phyloP scores from a whole-genome alignment of 805 yeast genomes.

The Candida dajiaensis region DNA sequence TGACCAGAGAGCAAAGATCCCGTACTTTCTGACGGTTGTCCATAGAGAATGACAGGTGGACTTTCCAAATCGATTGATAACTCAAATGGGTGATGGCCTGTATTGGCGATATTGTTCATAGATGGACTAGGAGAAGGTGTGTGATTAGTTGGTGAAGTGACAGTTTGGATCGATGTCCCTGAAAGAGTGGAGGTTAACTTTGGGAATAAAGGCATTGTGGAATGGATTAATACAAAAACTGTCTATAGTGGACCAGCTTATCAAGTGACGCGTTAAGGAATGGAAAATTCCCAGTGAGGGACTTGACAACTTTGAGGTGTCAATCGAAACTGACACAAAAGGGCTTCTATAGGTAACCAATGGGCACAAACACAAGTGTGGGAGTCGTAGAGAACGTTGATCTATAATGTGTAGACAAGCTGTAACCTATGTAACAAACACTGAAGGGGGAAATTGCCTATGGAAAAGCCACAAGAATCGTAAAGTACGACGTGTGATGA shows the following conservation, averaged over 20 bases:
- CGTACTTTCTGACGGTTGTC: constrained; percentile 67
- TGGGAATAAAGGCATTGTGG: constrained; percentile 20
- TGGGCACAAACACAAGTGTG: background rate
- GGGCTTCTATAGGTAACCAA: too few species aligned
- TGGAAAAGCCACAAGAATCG: too few species aligned
- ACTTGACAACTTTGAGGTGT: background rate
- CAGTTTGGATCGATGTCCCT: constrained; percentile 4
- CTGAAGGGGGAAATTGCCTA: background rate
- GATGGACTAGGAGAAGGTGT: background rate
- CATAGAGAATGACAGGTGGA: constrained; percentile 87
- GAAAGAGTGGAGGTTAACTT: constrained; percentile 21
- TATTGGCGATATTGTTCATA: constrained; percentile 16
- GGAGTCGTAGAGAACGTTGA: background rate
- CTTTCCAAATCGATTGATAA: constrained; percentile 69
- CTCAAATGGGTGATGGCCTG: constrained; percentile 33
- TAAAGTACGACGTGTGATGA: too few species aligned
- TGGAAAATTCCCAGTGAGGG: too few species aligned
- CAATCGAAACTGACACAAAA: background rate
- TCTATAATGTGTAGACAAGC: background rate
- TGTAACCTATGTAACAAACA: background rate
- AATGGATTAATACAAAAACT: too few species aligned
- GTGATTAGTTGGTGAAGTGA: background rate
- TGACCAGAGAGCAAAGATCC: constrained; percentile 87
- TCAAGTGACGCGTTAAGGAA: background rate
- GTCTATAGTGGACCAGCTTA: background rate